Conservation (phyloP, 352 stramenopile genomes). For the Pythium myriotylum region DNA sequence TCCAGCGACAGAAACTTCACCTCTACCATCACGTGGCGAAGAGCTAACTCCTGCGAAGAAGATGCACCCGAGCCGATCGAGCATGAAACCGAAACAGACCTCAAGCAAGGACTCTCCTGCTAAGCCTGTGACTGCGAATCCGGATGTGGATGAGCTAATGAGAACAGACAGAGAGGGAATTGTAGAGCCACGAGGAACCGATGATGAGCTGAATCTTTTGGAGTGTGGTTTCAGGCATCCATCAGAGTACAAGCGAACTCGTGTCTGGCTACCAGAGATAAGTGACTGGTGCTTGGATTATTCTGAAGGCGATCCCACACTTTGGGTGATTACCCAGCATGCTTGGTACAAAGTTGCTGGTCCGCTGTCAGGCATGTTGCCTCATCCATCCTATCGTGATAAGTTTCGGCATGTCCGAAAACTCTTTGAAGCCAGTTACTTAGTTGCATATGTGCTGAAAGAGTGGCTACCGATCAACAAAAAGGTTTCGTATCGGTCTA, state of each 20-base stretch:
- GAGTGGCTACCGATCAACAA: constrained; percentile 88
- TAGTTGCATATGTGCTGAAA: constrained; percentile 84
- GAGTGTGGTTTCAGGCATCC: constrained; percentile 83
- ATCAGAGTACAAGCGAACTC: constrained; percentile 52
- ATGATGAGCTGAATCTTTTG: constrained; percentile 76
- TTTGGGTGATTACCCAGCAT: constrained; percentile 83
- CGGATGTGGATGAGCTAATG: constrained; percentile 77
- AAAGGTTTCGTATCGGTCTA: constrained; percentile 82
- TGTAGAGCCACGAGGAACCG: constrained; percentile 48
- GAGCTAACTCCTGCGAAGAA: neutral
- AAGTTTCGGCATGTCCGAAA: constrained; percentile 77
- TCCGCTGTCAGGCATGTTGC: constrained; percentile 71
- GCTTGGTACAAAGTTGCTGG: constrained; percentile 88
- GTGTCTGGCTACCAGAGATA: constrained; percentile 85
- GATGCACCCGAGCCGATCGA: neutral
- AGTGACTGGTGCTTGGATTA: constrained; percentile 89
- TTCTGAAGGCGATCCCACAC: constrained; percentile 77
- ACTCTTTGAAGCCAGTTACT: constrained; percentile 83
- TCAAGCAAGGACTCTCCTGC: constrained; percentile 6
- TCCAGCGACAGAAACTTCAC: constrained; percentile 1
- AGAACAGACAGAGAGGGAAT: constrained; percentile 58
- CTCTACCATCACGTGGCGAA: neutral
- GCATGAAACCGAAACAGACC: constrained; percentile 3
- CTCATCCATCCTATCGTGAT: constrained; percentile 68
- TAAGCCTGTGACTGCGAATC: constrained; percentile 40